Conservation (phyloP, 2,329 filamentous ascomycete species). For the Talaromyces islandicus region DNA sequence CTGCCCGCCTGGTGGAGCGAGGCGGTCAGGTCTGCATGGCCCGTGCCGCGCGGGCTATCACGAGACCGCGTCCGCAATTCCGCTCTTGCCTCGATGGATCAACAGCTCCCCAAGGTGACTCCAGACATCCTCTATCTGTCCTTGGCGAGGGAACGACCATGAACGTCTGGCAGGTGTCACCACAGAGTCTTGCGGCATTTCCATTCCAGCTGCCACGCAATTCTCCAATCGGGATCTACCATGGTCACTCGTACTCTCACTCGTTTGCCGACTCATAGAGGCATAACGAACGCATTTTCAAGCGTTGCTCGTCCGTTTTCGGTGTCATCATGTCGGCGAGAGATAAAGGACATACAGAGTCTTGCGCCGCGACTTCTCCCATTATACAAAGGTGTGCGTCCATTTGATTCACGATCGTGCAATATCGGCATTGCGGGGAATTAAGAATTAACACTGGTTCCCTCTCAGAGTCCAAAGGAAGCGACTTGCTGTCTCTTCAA, state of each 20-base stretch:
- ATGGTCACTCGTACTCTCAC: conserved; percentile 1
- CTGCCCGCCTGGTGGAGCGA: not conserved
- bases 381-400: conserved; percentile 54
- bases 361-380: conserved; percentile 52
- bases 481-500: conserved; percentile 59
- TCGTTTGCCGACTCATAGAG: conserved; percentile 8
- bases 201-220: conserved; percentile 4
- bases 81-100: not conserved
- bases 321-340: conserved; percentile 29
- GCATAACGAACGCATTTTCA: not conserved
- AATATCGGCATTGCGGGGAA: no score
- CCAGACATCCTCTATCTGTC: not conserved
- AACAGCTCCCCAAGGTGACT: not conserved
- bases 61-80: not conserved
- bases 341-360: conserved; percentile 40
- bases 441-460: not conserved
- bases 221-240: not conserved
- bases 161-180: not conserved
- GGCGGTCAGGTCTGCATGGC: not conserved
- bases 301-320: conserved; percentile 34
- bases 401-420: not conserved
- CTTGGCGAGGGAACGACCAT: conserved; percentile 5
- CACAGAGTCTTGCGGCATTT: conserved; percentile 5
- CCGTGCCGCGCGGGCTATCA: not conserved
- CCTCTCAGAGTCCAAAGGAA: conserved; percentile 47